Base-by-base conservation (phyloP, 1,284 basidiomycete species). In the Ceratobasidium sp. region DNA sequence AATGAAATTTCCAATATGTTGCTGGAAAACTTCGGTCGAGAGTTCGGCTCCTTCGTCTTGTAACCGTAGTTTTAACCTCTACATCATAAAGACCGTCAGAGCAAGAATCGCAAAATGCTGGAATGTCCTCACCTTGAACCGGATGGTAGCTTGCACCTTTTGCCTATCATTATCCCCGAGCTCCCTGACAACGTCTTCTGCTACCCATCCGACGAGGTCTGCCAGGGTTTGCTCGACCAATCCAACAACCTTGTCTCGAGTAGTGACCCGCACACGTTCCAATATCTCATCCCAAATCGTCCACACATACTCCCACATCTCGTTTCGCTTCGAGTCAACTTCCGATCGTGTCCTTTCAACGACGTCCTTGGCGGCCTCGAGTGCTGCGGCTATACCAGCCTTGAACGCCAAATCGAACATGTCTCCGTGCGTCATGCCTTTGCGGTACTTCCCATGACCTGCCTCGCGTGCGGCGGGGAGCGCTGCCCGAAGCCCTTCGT, bases 281-380 rank as follows among this genome's bases (percentile, higher is more conserved):
- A 49, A 68, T 1, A 68, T 32, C 5, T 68, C 66, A 22, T 68
- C 66, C 66, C 66, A 68, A 17, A 68, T 49, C n/a, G 29, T 40
- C 66, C 66, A 68, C 25, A 68, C 66, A 17, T 52, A 22, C 49
- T 68, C 51, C 66, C 66, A 68, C 66, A 68, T 68, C 29, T 52
- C 46, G 49, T 68, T 46, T 52, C 66, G 66, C 29, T 68, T 68
- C 5, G 66, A 8, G 15, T 68, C 52, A 6, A 68, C 1, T 15
- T 13, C 44, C 25, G 66, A 32, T 19, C 66, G 29, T n/a, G 66
- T 68, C 51, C 29, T 52, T 6, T n/a, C 46, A 0, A 68, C 66
- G 2, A 68, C 66, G 1, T 52, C 25, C 51, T 68, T 6, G n/a
- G 66, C 66, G 9, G 66, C 66, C 34, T 22, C 46, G 51, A 54